Conservation (phyloP, 768 basidiomycete species). For the Dacryopinax primogenitus region DNA sequence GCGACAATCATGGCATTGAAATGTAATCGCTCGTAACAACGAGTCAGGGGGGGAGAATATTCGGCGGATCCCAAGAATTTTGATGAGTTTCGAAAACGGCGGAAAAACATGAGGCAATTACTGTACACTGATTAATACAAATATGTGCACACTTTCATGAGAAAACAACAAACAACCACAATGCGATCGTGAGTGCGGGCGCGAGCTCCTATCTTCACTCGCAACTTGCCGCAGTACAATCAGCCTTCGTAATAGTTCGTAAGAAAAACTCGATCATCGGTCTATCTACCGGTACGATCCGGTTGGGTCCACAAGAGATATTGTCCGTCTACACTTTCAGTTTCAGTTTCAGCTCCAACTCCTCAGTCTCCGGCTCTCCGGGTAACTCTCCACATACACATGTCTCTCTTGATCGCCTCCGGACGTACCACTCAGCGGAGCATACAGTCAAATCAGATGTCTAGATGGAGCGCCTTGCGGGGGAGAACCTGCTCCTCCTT, state of each 20-base stretch:
- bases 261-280: neutral
- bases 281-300: neutral
- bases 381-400: neutral
- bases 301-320: neutral
- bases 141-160: no score
- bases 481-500: conserved; percentile 6
- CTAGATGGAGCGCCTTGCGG: neutral
- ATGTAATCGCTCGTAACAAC: neutral
- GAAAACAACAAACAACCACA: no score
- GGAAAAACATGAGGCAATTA: neutral
- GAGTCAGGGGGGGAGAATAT: neutral
- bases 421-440: neutral
- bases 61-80: neutral
- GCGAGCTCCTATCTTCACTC: conserved; percentile 1
- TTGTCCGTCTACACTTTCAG: neutral
- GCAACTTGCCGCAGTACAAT: neutral
- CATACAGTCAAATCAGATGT: neutral
- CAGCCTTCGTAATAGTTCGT: neutral
- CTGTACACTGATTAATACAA: neutral
- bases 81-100: no score
- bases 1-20: neutral
- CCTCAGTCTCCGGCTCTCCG: neutral
- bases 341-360: neutral
- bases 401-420: neutral
- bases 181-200: neutral